phyloP scores from a whole-genome alignment of 2,329 filamentous ascomycete species.

The Coniochaeta sp. region DNA sequence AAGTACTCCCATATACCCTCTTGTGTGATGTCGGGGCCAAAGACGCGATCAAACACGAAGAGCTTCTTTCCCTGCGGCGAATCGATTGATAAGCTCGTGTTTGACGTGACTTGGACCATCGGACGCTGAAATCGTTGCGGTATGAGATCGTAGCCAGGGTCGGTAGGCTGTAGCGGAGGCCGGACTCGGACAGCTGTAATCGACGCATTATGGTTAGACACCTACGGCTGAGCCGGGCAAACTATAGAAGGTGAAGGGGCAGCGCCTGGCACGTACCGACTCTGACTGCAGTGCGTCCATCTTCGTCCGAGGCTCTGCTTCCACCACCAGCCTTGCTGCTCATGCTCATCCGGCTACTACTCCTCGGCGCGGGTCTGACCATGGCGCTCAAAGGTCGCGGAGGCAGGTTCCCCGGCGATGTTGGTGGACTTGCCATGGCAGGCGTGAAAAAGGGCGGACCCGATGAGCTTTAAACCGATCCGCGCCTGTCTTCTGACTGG shows the following conservation, averaged over 20 bases:
- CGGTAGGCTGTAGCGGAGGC: constrained; percentile 71
- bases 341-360: constrained; percentile 80
- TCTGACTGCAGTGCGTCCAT: constrained; percentile 87
- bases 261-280: constrained; percentile 60
- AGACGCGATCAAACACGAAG: constrained; percentile 95
- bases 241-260: neutral
- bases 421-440: constrained; percentile 61
- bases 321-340: constrained; percentile 67
- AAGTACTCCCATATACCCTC: constrained; percentile 94
- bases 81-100: constrained; percentile 82
- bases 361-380: constrained; percentile 64
- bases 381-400: constrained; percentile 76
- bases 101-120: constrained; percentile 82
- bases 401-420: constrained; percentile 49
- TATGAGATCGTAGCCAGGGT: constrained; percentile 91
- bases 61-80: constrained; percentile 87
- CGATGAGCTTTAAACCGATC: constrained; percentile 5
- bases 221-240: neutral
- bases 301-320: constrained; percentile 83
- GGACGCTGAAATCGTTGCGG: constrained; percentile 91
- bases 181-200: constrained; percentile 79
- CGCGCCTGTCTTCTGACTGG: constrained; percentile 1
- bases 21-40: constrained; percentile 74
- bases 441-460: constrained; percentile 13
- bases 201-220: constrained; percentile 5